Evolutionary conservation across 164 flowering plant genomes (phyloP), one percentile per base, ranked within the genome.

Genomic region (Houttuynia cordata): DNA sequence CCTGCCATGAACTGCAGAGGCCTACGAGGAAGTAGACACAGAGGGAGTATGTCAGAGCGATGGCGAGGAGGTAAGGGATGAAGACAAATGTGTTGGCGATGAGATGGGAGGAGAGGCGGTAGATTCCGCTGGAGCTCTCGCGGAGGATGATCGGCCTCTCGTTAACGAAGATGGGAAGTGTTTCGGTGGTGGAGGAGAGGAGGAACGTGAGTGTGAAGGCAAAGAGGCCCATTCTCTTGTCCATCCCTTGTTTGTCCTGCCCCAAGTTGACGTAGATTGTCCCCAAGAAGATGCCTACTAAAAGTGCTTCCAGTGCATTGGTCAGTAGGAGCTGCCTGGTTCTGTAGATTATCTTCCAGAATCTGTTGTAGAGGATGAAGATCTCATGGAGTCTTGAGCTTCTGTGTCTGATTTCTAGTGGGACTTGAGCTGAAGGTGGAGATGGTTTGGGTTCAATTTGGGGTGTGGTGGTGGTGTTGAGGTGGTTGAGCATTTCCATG

Each of bases 131-230:
- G 1, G 99, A 85, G 8, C 90, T 78, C 76, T 94, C 99, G 39
- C 90, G 70, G 0, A 91, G 54, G 9, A 94, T 42, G 57, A 94
- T 84, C 4, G 93, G 95, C 70, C 97, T 70, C 68, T 94, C 99
- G 54, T 78, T 79, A 69, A 94, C 74, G 78, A 85, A 94, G 52
- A 94, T 88, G 1, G 97, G 97, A 13, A 94, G 86, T 17, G 97
- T 79, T 72, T 88, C 97, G 0, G 95, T 87, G 19, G 95, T 94
- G 50, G 97, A 85, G 19, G 99, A 91, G 67, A 94, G 93, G 45
- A 94, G 90, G 63, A 94, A 94, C 0, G 95, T 94, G 63, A 88
- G 87, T 8, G 93, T 94, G 83, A 94, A 94, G 8, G 99, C 99
- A 59, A 94, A 94, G 20, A 94, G 73, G 37, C 99, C 99, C 18